phyloP scores from a whole-genome alignment of 768 basidiomycete species.

The Leucocoprinus birnbaumii region DNA sequence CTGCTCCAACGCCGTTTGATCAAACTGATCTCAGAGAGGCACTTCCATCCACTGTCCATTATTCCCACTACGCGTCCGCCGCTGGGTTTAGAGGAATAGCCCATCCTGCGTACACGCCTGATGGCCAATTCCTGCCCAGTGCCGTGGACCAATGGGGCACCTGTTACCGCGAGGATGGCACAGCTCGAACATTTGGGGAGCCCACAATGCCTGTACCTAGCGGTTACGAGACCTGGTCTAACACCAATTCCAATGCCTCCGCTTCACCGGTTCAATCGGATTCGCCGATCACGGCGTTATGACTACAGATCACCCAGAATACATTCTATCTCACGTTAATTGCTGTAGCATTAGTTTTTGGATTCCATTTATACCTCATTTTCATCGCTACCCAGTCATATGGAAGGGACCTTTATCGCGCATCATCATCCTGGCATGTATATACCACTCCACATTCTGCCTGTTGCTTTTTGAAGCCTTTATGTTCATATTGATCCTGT shows the following conservation, averaged over 20 bases:
- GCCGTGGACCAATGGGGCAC: neutral
- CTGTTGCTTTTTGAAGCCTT: neutral
- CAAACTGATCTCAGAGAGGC: neutral
- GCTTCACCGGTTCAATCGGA: slow-evolving; percentile 8
- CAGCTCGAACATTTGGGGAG: neutral
- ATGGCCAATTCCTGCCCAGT: neutral
- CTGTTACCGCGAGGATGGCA: slow-evolving; percentile 1
- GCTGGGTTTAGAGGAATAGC: neutral
- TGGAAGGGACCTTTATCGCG: slow-evolving; percentile 5
- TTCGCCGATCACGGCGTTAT: slow-evolving; percentile 10
- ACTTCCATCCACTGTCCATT: neutral
- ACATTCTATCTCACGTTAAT: slow-evolving; percentile 5
- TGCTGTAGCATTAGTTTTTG: slow-evolving; percentile 10
- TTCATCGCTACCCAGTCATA: neutral
- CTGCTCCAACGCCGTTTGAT: neutral
- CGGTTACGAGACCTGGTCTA: slow-evolving; percentile 7
- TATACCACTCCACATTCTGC: neutral
- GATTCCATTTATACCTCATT: slow-evolving; percentile 3
- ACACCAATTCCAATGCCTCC: neutral
- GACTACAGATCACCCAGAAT: slow-evolving; percentile 1
- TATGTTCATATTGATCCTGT: neutral
- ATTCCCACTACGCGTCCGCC: neutral
- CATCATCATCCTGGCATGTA: neutral
- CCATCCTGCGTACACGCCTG: neutral
- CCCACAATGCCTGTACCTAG: neutral